Conservation (phyloP, 306 rosid genomes). For the Quercus robur region DNA sequence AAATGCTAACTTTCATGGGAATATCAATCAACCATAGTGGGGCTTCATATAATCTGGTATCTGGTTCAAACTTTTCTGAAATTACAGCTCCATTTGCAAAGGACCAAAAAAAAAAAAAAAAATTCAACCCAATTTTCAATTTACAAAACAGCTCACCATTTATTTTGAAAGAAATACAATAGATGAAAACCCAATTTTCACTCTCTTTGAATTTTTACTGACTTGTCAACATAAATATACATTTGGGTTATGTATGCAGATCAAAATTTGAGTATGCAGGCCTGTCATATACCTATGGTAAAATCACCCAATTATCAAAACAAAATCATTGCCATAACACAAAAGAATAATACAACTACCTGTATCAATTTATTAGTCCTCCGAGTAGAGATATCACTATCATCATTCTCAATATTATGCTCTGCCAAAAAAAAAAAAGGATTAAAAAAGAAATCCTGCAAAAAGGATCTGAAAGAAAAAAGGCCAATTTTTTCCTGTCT, state of each 20-base stretch:
- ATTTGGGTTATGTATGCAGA: background rate
- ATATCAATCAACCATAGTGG: too few relatives aligned
- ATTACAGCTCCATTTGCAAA: background rate
- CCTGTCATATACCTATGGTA: background rate
- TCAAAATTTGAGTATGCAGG: background rate
- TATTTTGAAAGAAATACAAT: background rate
- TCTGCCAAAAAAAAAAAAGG: conserved; percentile 44
- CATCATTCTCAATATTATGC: conserved; percentile 41
- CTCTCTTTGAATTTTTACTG: background rate
- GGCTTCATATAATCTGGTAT: too few relatives aligned
- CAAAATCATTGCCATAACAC: background rate
- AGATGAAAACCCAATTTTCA: background rate
- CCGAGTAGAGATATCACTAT: conserved; percentile 24
- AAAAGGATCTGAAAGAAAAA: conserved; percentile 5
- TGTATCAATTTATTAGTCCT: conserved; percentile 31
- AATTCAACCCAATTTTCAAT: background rate
- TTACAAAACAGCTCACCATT: background rate
- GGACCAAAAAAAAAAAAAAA: background rate
- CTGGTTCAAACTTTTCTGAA: too few relatives aligned
- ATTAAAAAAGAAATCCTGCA: background rate
- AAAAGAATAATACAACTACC: conserved; percentile 38
- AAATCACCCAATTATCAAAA: background rate
- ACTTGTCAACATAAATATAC: background rate
- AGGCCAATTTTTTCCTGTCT: background rate
- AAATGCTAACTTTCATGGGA: too few relatives aligned